phyloP scores from a whole-genome alignment of 176 grass and related monocot species.

The Lolium perenne region DNA sequence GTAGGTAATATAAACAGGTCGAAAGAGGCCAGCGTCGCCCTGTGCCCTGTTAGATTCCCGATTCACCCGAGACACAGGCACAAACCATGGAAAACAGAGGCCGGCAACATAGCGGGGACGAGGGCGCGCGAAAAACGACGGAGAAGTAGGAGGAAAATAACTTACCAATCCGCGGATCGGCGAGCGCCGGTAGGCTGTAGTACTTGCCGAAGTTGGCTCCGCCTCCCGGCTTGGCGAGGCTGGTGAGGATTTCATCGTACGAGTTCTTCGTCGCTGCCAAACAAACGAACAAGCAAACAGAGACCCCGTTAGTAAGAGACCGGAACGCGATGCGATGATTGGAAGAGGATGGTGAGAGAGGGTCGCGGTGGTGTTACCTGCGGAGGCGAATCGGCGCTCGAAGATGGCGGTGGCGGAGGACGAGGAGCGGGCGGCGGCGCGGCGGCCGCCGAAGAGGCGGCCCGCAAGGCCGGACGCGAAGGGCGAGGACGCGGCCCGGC shows the following conservation, averaged over 20 bases:
- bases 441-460: conserved; percentile 57
- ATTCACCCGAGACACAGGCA: no score
- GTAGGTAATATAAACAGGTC: no score
- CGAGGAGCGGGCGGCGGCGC: conserved; percentile 44
- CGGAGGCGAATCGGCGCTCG: conserved; percentile 83
- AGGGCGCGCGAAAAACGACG: background rate
- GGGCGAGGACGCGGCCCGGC: conserved; percentile 37
- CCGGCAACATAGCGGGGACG: background rate
- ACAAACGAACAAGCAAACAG: background rate
- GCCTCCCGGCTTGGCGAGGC: conserved; percentile 74
- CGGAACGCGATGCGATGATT: background rate
- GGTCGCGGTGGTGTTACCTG: conserved; percentile 43
- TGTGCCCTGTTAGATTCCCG: no score
- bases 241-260: conserved; percentile 82
- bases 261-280: conserved; percentile 68
- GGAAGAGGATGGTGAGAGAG: background rate
- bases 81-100: no score
- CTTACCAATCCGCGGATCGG: conserved; percentile 86
- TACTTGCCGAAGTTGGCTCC: conserved; percentile 81
- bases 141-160: background rate
- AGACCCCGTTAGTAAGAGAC: conserved; percentile 23
- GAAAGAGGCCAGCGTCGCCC: no score
- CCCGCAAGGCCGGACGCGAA: conserved; percentile 61
- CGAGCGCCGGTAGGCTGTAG: conserved; percentile 86
- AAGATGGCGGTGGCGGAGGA: conserved; percentile 60